Conservation (phyloP, 2,329 filamentous ascomycete species). For the Myriosclerotinia scirpicola region DNA sequence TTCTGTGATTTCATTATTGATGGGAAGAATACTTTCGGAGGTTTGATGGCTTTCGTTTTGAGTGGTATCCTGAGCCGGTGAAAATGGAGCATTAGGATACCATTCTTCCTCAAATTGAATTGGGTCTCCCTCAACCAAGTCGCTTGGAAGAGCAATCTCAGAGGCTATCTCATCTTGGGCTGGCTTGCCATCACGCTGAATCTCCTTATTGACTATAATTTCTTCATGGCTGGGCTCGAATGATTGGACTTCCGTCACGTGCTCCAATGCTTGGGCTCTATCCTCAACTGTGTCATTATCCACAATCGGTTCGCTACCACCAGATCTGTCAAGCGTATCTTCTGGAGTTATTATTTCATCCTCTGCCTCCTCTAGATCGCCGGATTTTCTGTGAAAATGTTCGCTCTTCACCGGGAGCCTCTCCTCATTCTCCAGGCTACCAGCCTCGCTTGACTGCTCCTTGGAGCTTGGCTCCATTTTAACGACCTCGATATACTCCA, state of each 20-base stretch:
- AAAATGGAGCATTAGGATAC: neutral
- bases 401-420: neutral
- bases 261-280: neutral
- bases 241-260: neutral
- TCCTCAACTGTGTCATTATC: neutral
- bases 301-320: no score
- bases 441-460: neutral
- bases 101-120: neutral
- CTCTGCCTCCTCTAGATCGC: neutral
- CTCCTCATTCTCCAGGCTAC: fast-evolving
- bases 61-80: neutral
- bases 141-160: neutral
- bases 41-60: neutral
- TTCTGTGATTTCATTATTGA: neutral
- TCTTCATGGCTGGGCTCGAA: neutral
- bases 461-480: neutral
- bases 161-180: neutral
- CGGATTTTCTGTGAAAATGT: fast-evolving
- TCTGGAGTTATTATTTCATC: no score
- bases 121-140: neutral
- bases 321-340: neutral
- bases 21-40: neutral
- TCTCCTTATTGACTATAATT: neutral
- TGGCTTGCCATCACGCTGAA: neutral
- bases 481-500: neutral